Evolutionary conservation across 352 stramenopile species (phyloP).

Genomic region (Elongisporangium anandrum): DNA sequence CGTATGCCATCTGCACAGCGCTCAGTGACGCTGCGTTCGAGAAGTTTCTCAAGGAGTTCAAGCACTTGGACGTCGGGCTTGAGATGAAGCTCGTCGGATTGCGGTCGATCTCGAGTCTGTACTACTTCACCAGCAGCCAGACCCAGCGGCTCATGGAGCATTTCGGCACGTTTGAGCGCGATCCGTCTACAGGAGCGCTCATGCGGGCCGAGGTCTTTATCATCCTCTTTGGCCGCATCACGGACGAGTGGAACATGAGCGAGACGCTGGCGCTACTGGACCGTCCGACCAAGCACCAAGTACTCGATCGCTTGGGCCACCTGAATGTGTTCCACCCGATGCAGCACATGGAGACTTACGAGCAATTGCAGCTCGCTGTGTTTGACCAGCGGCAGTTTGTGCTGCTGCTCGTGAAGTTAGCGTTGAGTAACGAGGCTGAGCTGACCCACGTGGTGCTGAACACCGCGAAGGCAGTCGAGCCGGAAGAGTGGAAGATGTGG

Average conservation of each 20-base stretch:
- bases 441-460: slow-evolving; percentile 44
- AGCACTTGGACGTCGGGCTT: slow-evolving; percentile 47
- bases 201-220: slow-evolving; percentile 70
- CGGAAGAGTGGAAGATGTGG: slow-evolving; percentile 57
- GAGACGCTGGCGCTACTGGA: slow-evolving; percentile 67
- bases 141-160: slow-evolving; percentile 73
- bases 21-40: slow-evolving; percentile 65
- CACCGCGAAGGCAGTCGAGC: slow-evolving; percentile 25
- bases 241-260: slow-evolving; percentile 67
- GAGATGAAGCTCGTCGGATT: slow-evolving; percentile 70
- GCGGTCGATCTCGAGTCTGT: slow-evolving; percentile 61
- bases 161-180: slow-evolving; percentile 68
- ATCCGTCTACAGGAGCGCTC: slow-evolving; percentile 40
- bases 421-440: slow-evolving; percentile 34
- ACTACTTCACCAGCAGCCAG: slow-evolving; percentile 71
- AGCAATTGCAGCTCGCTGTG: slow-evolving; percentile 32
- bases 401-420: slow-evolving; percentile 49
- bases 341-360: slow-evolving; percentile 49
- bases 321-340: slow-evolving; percentile 64
- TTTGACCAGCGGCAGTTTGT: slow-evolving; percentile 59
- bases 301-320: slow-evolving; percentile 55
- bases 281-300: slow-evolving; percentile 54
- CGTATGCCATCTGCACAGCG: slow-evolving; percentile 50
- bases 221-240: slow-evolving; percentile 56
- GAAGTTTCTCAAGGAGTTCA: slow-evolving; percentile 77